These are phyloP conservation scores for Ilyonectria robusta DNA, from an alignment of 2,329 filamentous ascomycete genomes.

Conservation along the genomic window DNA sequence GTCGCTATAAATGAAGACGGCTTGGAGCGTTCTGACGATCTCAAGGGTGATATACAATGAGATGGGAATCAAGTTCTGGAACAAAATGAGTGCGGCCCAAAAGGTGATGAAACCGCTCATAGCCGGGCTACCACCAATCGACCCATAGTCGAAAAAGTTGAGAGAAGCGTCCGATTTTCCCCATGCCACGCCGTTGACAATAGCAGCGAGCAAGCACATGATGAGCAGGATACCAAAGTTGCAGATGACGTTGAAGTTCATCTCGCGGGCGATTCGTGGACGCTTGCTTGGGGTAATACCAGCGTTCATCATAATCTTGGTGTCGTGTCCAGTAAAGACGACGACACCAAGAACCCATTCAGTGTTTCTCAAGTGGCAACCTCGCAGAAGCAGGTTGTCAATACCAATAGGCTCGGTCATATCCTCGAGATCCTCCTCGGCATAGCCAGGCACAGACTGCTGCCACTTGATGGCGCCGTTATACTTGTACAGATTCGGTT, in stretches of 20 bases:
- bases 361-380: slow-evolving; percentile 93
- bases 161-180: slow-evolving; percentile 80
- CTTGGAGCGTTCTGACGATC: slow-evolving; percentile 93
- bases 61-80: slow-evolving; percentile 98
- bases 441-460: slow-evolving; percentile 76
- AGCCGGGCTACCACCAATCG: slow-evolving; percentile 80
- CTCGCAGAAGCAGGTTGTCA: slow-evolving; percentile 94
- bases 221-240: slow-evolving; percentile 92
- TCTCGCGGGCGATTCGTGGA: slow-evolving; percentile 88
- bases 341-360: slow-evolving; percentile 96
- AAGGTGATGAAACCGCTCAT: slow-evolving; percentile 96
- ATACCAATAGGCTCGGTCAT: slow-evolving; percentile 96
- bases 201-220: slow-evolving; percentile 89
- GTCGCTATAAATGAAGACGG: slow-evolving; percentile 98
- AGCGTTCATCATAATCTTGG: slow-evolving; percentile 99
- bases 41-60: slow-evolving; percentile 98
- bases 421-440: slow-evolving; percentile 73
- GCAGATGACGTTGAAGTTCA: slow-evolving; percentile 98
- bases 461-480: slow-evolving; percentile 91
- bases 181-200: slow-evolving; percentile 90
- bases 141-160: slow-evolving; percentile 87
- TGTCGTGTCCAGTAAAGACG: slow-evolving; percentile 94
- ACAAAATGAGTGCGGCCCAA: slow-evolving; percentile 93
- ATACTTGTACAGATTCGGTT: slow-evolving; percentile 96
- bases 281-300: slow-evolving; percentile 96